Evolutionary conservation across 1,139 yeast genomes (phyloP).

Genomic region (Geotrichum siamense): DNA sequence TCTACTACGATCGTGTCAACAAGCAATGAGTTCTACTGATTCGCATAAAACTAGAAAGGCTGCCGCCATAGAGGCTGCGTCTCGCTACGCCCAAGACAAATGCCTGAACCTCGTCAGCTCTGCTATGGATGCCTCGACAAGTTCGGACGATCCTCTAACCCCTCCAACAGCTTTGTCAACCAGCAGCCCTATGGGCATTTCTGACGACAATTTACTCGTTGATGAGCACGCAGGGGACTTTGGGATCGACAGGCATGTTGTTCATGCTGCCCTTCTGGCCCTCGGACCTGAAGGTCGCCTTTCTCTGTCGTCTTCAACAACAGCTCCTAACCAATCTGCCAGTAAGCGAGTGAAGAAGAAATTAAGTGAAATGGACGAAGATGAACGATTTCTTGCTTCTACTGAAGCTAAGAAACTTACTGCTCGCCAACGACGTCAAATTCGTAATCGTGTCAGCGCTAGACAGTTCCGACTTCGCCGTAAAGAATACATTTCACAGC

Average conservation of each 20-base stretch:
- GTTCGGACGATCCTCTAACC: conserved; percentile 5
- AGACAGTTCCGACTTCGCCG: conserved; percentile 32
- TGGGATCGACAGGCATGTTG: conserved; percentile 15
- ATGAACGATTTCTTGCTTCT: conserved; percentile 28
- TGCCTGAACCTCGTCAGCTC: conserved; percentile 10
- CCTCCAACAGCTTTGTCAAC: background rate
- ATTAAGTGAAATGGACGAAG: conserved; percentile 25
- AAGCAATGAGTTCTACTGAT: too few relatives aligned
- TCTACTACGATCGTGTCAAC: background rate
- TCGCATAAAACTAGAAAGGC: too few relatives aligned
- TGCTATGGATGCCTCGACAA: conserved; percentile 5
- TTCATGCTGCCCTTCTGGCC: conserved; percentile 15
- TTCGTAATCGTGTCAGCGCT: conserved; percentile 32
- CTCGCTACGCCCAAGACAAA: conserved; percentile 11
- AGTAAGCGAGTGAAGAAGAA: conserved; percentile 10
- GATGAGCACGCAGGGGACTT: conserved; percentile 12
- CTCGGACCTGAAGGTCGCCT: conserved; percentile 15
- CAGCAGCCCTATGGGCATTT: background rate
- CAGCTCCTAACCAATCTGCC: background rate
- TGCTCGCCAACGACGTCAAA: conserved; percentile 31
- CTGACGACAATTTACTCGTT: conserved; percentile 1
- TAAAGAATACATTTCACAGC: conserved; percentile 31
- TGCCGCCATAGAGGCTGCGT: conserved; percentile 14
- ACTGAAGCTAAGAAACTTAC: conserved; percentile 30
- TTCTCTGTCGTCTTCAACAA: background rate